A percentile compares a stretch with the other conserved stretches of the same genome.
phyloP scores from a whole-genome alignment of 805 yeast species.

The Myxozyma nipponensis region DNA sequence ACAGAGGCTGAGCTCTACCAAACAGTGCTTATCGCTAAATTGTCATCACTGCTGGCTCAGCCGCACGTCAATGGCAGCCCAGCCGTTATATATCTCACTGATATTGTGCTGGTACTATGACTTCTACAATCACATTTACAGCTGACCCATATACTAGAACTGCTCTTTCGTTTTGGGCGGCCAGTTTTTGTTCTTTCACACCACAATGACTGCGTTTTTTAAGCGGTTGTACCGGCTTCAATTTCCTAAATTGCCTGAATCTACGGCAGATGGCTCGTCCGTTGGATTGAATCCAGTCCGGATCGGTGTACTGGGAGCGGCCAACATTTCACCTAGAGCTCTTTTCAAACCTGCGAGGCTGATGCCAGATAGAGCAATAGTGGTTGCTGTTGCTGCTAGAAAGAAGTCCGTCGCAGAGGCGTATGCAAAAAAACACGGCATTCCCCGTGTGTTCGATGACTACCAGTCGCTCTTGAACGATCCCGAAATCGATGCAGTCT shows the following conservation, averaged over 20 bases:
- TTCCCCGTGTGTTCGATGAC: slow-evolving; percentile 9
- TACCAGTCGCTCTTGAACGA: slow-evolving; percentile 20
- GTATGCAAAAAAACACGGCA: slow-evolving; percentile 16
- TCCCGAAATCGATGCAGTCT: slow-evolving; percentile 19
- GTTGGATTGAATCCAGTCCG: slow-evolving; percentile 9
- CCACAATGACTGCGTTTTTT: not conserved
- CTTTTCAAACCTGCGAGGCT: slow-evolving; percentile 18
- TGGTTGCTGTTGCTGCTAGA: slow-evolving; percentile 21
- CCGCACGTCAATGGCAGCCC: too few relatives aligned
- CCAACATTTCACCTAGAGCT: slow-evolving; percentile 22
- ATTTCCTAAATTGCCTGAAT: slow-evolving; percentile 8
- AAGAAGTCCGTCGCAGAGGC: slow-evolving; percentile 10
- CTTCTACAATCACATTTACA: too few relatives aligned
- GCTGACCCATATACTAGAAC: too few relatives aligned
- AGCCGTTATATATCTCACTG: too few relatives aligned
- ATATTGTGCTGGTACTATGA: too few relatives aligned
- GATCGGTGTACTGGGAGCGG: slow-evolving; percentile 23
- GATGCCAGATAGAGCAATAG: slow-evolving; percentile 12
- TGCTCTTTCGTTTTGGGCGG: too few relatives aligned
- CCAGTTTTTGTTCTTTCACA: not conserved
- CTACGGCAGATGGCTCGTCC: not conserved
- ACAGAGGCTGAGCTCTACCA: too few relatives aligned
- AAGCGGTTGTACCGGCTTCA: slow-evolving; percentile 1
- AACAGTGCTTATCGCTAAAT: too few relatives aligned
- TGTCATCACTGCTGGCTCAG: too few relatives aligned